Base-by-base conservation (phyloP, 345 rosid genomes). In the Mallotus nudiflorus region DNA sequence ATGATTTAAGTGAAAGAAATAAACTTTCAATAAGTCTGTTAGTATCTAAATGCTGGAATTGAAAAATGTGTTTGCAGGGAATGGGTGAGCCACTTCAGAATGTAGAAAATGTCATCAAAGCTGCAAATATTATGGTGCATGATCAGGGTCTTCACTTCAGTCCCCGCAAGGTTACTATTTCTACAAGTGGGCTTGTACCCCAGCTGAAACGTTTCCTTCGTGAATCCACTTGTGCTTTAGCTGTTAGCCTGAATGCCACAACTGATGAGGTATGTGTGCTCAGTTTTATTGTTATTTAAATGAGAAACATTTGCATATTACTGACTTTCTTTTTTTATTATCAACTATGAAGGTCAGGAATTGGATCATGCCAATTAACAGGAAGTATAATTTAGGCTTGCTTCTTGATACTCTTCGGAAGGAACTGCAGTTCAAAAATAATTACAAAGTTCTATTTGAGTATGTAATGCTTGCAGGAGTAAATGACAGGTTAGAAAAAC, bases 21-120 rank as follows among this genome's bases (percentile, higher is more conserved):
- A 20, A 49, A 22, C 33, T 68, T 42, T 52, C 50, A 45, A 46
- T 52, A 65, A 25, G 15, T 29, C 28, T n/a, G 10, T 12, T 57
- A 9, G 42, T 45, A 62, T 4, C 39, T 33, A 67, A 59, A 68
- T 50, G 46, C 22, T 65, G 39, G n/a, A 65, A 35, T 51, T 33
- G 44, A 75, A 67, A 62, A 66, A 14, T 28, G 27, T n/a, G 16
- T 69, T 60, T 75, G 58, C 81, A 94, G 97, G 99, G 99, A 73
- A 94, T 91, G 99, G 97, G 99, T 68, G 97, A 94, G 77, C 99
- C 97, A 8, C 85, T 94, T 70, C 97, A 94, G 71, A 94, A 91
- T 55, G 74, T 90, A 63, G 92, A 88, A 16, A 89, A 85, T 77
- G 96, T 91, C 44, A 84, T 91, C 33, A 88, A 85, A 85, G 97